Evolutionary conservation across 2,329 filamentous ascomycete species (phyloP).

Genomic region (Acrocalymma vagum): DNA sequence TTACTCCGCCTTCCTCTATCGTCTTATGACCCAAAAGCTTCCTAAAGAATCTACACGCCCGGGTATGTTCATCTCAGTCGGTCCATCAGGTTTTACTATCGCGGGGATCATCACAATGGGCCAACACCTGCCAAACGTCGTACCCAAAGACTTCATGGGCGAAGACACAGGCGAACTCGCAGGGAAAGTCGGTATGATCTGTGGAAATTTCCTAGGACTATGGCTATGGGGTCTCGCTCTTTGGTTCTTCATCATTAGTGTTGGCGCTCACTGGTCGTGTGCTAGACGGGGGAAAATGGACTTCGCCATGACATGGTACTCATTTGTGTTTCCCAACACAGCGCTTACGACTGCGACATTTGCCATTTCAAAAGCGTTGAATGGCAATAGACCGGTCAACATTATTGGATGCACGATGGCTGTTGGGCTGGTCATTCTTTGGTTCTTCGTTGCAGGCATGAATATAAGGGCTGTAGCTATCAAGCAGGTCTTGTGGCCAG

Average conservation of each 20-base stretch:
- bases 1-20: constrained; percentile 83
- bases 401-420: constrained; percentile 75
- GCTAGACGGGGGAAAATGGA: constrained; percentile 68
- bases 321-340: constrained; percentile 83
- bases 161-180: constrained; percentile 59
- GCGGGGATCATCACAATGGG: constrained; percentile 68
- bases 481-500: constrained; percentile 78
- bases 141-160: constrained; percentile 65
- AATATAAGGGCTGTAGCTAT: constrained; percentile 75
- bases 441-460: constrained; percentile 72
- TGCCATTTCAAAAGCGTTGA: constrained; percentile 68
- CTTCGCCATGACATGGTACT: constrained; percentile 88
- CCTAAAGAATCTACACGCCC: constrained; percentile 78
- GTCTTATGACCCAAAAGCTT: constrained; percentile 87
- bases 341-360: constrained; percentile 77
- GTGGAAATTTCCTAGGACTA: constrained; percentile 70
- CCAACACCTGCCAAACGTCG: constrained; percentile 55
- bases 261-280: constrained; percentile 78
- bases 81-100: constrained; percentile 76
- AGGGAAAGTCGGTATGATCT: constrained; percentile 62
- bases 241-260: constrained; percentile 84
- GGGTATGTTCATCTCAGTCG: constrained; percentile 86
- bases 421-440: constrained; percentile 70
- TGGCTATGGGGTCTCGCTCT: constrained; percentile 86
- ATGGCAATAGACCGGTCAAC: constrained; percentile 61